A percentile compares a stretch with the other conserved stretches of the same genome.
Evolutionary conservation across 805 yeast species (phyloP).

Genomic region (Ogataea haglerorum): DNA sequence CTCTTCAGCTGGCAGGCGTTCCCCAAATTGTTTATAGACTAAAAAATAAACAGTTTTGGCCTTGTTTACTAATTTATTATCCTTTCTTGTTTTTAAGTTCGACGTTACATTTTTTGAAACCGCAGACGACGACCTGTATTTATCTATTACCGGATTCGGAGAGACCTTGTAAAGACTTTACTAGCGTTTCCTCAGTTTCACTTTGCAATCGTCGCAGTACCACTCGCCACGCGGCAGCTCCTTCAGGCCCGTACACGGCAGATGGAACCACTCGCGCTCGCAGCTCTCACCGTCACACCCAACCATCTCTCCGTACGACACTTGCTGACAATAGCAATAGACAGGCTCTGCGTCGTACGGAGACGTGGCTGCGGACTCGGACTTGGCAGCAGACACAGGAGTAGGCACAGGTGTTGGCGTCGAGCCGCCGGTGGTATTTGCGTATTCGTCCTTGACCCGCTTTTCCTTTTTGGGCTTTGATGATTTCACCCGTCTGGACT

Average conservation of each 20-base stretch:
- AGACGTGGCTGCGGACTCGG: constrained; percentile 12
- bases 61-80: constrained; percentile 7
- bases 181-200: constrained; percentile 14
- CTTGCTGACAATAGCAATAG: constrained; percentile 95
- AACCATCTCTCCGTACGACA: constrained; percentile 98
- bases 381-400: constrained; percentile 9
- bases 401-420: constrained; percentile 9
- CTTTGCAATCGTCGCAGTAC: constrained; percentile 69
- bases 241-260: constrained; percentile 85
- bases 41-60: background rate
- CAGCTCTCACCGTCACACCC: constrained; percentile 96
- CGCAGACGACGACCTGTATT: constrained; percentile 19
- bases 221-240: constrained; percentile 85
- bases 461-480: constrained; percentile 21
- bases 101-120: constrained; percentile 10
- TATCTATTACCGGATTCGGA: constrained; percentile 14
- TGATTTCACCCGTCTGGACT: constrained; percentile 15
- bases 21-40: background rate
- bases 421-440: constrained; percentile 5
- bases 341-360: constrained; percentile 58
- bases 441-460: constrained; percentile 12
- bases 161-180: background rate
- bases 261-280: constrained; percentile 92
- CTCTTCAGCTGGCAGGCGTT: background rate
- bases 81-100: constrained; percentile 7